Evolutionary conservation across 768 basidiomycete species (phyloP).

Genomic region (Pleurotus ostreatus): DNA sequence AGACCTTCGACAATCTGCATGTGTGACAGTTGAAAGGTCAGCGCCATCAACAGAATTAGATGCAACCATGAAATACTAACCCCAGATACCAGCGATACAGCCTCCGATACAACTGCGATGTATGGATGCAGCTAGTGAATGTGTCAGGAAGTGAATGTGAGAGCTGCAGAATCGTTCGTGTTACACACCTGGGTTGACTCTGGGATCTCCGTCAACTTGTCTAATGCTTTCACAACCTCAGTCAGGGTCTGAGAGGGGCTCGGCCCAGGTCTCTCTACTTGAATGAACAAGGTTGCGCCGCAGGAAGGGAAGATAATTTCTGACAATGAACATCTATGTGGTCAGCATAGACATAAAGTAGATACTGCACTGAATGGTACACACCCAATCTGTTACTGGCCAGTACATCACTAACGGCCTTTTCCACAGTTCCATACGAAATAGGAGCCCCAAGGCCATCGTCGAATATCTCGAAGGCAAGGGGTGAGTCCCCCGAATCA

Average conservation of each 20-base stretch:
- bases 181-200: too few species aligned
- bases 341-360: too few species aligned
- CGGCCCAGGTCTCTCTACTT: not conserved
- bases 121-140: conserved; percentile 8
- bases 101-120: conserved; percentile 1
- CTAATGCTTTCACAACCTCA: not conserved
- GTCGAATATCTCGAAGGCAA: not conserved
- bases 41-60: not conserved
- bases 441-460: not conserved
- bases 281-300: not conserved
- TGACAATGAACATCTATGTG: not conserved
- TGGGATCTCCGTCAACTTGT: not conserved
- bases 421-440: not conserved
- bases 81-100: conserved; percentile 4
- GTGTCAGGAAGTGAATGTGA: too few species aligned
- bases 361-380: too few species aligned
- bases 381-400: not conserved
- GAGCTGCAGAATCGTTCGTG: too few species aligned
- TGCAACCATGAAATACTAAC: not conserved
- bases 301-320: not conserved
- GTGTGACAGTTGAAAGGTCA: not conserved
- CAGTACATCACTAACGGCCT: not conserved
- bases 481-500: not conserved
- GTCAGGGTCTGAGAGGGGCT: too few species aligned
- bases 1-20: conserved; percentile 24